Base-by-base conservation (phyloP, 1,284 basidiomycete species). In the Trichosporon sp. region DNA sequence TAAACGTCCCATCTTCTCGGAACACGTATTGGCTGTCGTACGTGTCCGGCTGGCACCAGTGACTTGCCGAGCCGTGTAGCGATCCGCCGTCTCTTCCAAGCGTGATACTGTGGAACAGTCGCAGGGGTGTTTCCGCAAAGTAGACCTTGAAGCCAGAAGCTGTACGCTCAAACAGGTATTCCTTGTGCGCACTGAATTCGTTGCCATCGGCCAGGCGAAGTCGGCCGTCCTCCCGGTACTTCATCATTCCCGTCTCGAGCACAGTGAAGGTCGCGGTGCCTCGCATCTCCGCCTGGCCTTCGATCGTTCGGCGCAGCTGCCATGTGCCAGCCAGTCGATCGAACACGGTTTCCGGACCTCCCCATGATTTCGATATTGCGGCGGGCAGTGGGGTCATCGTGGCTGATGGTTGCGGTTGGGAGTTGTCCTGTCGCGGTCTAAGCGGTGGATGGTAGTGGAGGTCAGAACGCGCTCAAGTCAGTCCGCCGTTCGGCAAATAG, bases 101-200 rank as follows among this genome's bases (percentile, higher is more conserved):
- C 16, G 12, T 11, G 16, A 63, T 63, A 6, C 31, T 4, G 16
- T 63, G 59, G 59, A 63, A 63, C 16, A 63, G 31, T 11, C 59
- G 59, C 31, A 35, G 14, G 6, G 59, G 59, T 11, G 59, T 63
- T 21, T 63, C 59, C 14, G 59, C 59, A 37, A 63, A 63, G 59
- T 37, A 35, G 14, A 63, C 59, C 6, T 32, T 63, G 59, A 63
- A 63, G 31, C 59, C 59, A 1, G 16, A 7, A 11, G 59, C 31
- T 1, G 59, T n/a, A 11, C 59, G 32, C 32, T 63, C 59, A 35
- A 63, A 63, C 5, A 63, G 16, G 59, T 63, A 63, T 31, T 63
- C 59, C 59, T 63, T 63, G 59, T 63, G 59, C 16, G 59, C 59
- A 31, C 11, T 35, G 31, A 63, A 63, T 31, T 63, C 59, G 59